Evolutionary conservation across 495 filamentous ascomycete genomes (phyloP).

Genomic region (Trichoderma erinaceum): DNA sequence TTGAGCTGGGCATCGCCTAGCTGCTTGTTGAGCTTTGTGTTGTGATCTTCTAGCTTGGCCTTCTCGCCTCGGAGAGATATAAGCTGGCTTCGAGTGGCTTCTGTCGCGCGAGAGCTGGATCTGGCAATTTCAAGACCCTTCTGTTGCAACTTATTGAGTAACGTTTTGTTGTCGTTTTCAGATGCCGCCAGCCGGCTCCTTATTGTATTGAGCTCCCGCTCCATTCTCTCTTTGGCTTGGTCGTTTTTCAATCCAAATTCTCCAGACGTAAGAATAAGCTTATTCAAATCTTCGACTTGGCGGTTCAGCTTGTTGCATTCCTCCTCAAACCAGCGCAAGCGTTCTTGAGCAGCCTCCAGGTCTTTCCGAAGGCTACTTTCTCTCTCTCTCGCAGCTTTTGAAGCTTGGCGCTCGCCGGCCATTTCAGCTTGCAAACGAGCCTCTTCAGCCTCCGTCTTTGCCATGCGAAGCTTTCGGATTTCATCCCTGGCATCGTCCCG

Average conservation of each 20-base stretch:
- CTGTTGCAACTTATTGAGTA: constrained; percentile 94
- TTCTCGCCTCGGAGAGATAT: constrained; percentile 77
- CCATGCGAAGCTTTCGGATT: constrained; percentile 72
- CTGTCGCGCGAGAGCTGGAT: constrained; percentile 77
- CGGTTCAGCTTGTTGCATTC: constrained; percentile 67
- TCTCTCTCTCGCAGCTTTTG: constrained; percentile 72
- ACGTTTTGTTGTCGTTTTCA: constrained; percentile 92
- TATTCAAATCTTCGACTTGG: constrained; percentile 74
- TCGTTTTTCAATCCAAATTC: constrained; percentile 82
- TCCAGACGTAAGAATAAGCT: constrained; percentile 81
- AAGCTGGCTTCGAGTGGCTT: constrained; percentile 75
- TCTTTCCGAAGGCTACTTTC: constrained; percentile 72
- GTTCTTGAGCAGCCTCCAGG: constrained; percentile 62
- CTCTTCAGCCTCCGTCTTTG: constrained; percentile 76
- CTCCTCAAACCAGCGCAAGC: constrained; percentile 65
- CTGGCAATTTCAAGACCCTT: constrained; percentile 96
- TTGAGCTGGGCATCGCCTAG: constrained; percentile 82
- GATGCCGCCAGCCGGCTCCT: constrained; percentile 88
- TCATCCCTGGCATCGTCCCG: constrained; percentile 86
- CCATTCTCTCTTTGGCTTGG: constrained; percentile 85
- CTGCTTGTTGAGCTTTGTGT: constrained; percentile 72
- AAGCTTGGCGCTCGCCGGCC: constrained; percentile 71
- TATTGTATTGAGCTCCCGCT: constrained; percentile 85
- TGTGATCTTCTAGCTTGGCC: constrained; percentile 74
- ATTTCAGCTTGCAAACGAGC: constrained; percentile 76